These are phyloP conservation scores for Lepidium sativum DNA, from an alignment of 345 rosid genomes.

Conservation along the genomic window DNA sequence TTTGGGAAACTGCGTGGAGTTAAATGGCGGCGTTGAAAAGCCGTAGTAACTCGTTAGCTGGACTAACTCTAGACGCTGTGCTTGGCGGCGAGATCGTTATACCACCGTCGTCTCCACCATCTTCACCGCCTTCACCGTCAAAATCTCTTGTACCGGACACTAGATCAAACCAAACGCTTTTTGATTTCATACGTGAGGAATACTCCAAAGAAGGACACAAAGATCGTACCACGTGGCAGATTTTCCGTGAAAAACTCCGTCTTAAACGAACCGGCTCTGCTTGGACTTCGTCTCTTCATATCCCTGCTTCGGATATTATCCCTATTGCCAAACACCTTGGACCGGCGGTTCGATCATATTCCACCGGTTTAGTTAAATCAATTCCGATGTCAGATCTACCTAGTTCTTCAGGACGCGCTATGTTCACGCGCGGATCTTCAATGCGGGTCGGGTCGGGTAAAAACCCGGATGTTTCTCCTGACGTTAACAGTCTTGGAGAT, in stretches of 20 bases:
- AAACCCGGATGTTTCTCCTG: conserved; percentile 24
- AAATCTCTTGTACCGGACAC: conserved; percentile 18
- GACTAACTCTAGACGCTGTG: conserved; percentile 33
- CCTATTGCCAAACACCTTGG: conserved; percentile 27
- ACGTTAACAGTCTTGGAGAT: conserved; percentile 20
- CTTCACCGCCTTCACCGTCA: conserved; percentile 13
- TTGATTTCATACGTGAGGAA: conserved; percentile 64
- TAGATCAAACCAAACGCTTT: conserved; percentile 35
- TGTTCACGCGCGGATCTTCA: conserved; percentile 45
- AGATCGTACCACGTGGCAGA: conserved; percentile 71
- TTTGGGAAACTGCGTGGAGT: conserved; percentile 17
- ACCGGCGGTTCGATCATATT: conserved; percentile 21
- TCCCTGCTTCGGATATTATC: conserved; percentile 55
- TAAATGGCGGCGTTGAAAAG: conserved; percentile 45
- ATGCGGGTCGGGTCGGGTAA: conserved; percentile 33
- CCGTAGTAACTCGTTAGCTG: conserved; percentile 35
- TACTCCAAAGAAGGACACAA: conserved; percentile 29
- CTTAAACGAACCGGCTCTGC: conserved; percentile 60
- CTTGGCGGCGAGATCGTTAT: conserved; percentile 26
- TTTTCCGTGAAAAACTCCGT: conserved; percentile 60
- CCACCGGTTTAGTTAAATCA: not conserved
- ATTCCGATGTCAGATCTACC: conserved; percentile 31
- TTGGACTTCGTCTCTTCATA: conserved; percentile 48
- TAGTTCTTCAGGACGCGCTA: conserved; percentile 27
- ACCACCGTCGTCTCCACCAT: conserved; percentile 19